Evolutionary conservation across 108 stramenopile species (phyloP), one percentile per base, ranked within the genome.

Genomic region (Skeletonema marinoi): DNA sequence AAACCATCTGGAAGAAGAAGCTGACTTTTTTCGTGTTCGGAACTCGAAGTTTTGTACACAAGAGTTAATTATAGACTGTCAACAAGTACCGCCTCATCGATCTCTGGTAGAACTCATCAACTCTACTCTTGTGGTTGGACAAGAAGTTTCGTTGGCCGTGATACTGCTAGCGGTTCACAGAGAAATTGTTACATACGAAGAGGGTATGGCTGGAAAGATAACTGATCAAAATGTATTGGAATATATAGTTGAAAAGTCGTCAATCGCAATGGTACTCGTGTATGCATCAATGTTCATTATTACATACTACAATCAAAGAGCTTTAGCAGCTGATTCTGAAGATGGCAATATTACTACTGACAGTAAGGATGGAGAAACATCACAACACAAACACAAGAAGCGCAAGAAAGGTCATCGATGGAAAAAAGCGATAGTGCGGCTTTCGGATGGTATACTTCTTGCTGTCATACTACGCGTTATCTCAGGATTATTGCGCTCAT

Each of bases 131-230:
- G 88, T 89, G 13, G 89, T 93, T 19, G 89, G 84, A 10, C 92
- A 93, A 68, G 90, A 93, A 77, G 74, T 89, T n/a, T 64, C 88
- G n/a, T 66, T 91, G 69, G 82, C 88, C 7, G 81, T 76, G 21
- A 69, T 88, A 14, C 75, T 90, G 10, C 69, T 92, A 4, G 78
- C 86, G 9, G 63, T 85, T 2, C 86, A 90, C 78, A 59, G 88
- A 62, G 71, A 73, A 36, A 74, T 80, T 31, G 51, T 86, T 2
- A 11, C 51, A 32, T 33, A 63, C 13, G 75, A 86, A 65, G 32
- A 35, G 16, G 10, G 25, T 19, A 13, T 7, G 11, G 19, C 42
- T 39, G 61, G 65, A 50, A 19, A 74, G 14, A 65, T 38, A 59
- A 13, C 9, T 42, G 6, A 71, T 38, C 36, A 62, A 25, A 68